These are phyloP conservation scores for Metahyphopichia silvanorum DNA, from an alignment of 805 yeast species.

Conservation along the genomic window DNA sequence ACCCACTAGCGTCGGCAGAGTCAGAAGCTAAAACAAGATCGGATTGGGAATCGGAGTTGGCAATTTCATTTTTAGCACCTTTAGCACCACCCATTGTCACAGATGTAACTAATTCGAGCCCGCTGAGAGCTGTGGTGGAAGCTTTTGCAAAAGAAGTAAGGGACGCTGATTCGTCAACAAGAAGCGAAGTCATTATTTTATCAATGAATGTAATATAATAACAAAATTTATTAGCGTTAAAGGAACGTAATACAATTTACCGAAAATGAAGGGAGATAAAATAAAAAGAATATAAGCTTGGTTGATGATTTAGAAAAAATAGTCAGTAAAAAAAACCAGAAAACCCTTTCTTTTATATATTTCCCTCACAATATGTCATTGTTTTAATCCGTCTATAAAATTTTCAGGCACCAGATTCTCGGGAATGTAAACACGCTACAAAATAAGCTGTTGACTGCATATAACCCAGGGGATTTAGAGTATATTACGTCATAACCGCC, in stretches of 20 bases:
- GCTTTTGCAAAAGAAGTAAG: neutral
- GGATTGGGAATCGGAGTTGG: slow-evolving; percentile 2
- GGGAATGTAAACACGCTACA: too few relatives aligned
- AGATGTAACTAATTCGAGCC: slow-evolving; percentile 3
- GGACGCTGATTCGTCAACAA: slow-evolving; percentile 3
- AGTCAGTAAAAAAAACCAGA: neutral
- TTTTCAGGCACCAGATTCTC: too few relatives aligned
- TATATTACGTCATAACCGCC: neutral
- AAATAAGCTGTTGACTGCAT: neutral
- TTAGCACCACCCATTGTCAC: slow-evolving; percentile 1
- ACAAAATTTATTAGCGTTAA: too few relatives aligned
- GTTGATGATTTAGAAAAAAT: neutral
- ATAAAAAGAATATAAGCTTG: neutral
- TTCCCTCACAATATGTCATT: neutral
- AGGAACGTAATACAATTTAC: neutral
- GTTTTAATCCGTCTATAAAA: too few relatives aligned
- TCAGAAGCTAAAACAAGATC: slow-evolving; percentile 1
- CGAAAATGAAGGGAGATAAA: neutral
- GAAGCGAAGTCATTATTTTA: slow-evolving; percentile 1
- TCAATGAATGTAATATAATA: neutral
- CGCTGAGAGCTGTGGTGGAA: neutral
- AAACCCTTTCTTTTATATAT: neutral
- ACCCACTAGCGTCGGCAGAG: slow-evolving; percentile 1
- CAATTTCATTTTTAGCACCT: slow-evolving; percentile 1
- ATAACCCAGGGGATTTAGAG: neutral